Conservation (phyloP, 2,329 filamentous ascomycete species). For the Ophiostoma novo-ulmi region DNA sequence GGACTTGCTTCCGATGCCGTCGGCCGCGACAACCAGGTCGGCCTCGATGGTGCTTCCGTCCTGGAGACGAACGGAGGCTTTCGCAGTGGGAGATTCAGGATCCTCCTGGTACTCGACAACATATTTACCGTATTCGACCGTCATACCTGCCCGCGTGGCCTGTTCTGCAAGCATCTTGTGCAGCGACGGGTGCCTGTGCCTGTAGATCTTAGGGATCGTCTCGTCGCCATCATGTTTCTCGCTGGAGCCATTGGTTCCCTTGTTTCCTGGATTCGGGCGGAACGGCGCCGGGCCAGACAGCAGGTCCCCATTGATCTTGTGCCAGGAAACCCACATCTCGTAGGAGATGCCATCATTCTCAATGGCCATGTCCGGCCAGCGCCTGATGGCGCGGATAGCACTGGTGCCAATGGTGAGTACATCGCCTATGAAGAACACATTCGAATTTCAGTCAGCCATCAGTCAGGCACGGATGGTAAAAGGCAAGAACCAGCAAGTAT, state of each 20-base stretch:
- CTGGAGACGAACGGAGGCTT: neutral
- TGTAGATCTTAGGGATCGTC: neutral
- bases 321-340: neutral
- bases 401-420: neutral
- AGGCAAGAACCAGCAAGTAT: neutral
- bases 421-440: neutral
- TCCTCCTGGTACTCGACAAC: neutral
- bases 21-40: neutral
- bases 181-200: neutral
- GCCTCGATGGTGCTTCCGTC: neutral
- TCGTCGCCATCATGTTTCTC: neutral
- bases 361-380: neutral
- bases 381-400: neutral
- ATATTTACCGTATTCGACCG: neutral
- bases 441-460: neutral
- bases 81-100: neutral
- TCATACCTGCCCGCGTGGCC: neutral
- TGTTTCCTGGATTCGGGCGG: neutral
- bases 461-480: neutral
- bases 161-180: neutral
- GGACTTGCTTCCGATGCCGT: neutral
- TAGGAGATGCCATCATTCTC: neutral
- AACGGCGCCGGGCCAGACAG: neutral
- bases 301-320: neutral
- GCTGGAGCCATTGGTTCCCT: neutral